Evolutionary conservation across 257 asterid species (phyloP), one percentile per base, ranked within the genome.

Genomic region (Datura wrightii): DNA sequence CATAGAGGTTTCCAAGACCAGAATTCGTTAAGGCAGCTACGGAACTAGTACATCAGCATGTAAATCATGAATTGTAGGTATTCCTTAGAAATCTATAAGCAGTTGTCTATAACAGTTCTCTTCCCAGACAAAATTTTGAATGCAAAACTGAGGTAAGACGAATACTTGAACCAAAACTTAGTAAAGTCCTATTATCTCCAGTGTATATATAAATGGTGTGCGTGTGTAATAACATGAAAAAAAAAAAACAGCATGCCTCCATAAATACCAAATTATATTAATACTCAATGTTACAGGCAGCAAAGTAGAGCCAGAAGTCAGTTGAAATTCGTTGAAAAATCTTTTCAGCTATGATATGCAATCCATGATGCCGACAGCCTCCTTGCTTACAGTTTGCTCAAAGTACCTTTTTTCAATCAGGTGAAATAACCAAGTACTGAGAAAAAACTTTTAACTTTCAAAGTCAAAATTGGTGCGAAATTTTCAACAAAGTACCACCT

Each of bases 311-410:
- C 59, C 71, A 79, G 63, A 67, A 86, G 83, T 86, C 86, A 19
- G 67, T 86, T 80, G 53, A 87, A 87, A 84, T 86, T 87, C n/a
- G 91, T 89, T 92, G 92, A 11, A 83, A 50, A 88, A 89, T 91
- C 74, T 46, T 86, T 89, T 88, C 89, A 84, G 87, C 86, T 54
- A 65, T 58, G 79, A 65, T 66, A 83, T 83, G 83, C 67, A 83
- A 66, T 41, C 81, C 84, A 78, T 63, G 82, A 53, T 67, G 14
- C 86, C 66, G 59, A 84, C 89, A 87, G 34, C 19, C 86, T 88
- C 86, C 48, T 89, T 87, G 89, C 90, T 89, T 89, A 54, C 76
- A 79, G 89, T 78, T 86, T 89, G 90, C 89, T 86, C 88, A 86
- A 86, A 84, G 65, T 66, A 85, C 79, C 59, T 62, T 81, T 84